phyloP scores from a whole-genome alignment of 1,139 yeast species.

The Zygosaccharomyces pseudobailii region DNA sequence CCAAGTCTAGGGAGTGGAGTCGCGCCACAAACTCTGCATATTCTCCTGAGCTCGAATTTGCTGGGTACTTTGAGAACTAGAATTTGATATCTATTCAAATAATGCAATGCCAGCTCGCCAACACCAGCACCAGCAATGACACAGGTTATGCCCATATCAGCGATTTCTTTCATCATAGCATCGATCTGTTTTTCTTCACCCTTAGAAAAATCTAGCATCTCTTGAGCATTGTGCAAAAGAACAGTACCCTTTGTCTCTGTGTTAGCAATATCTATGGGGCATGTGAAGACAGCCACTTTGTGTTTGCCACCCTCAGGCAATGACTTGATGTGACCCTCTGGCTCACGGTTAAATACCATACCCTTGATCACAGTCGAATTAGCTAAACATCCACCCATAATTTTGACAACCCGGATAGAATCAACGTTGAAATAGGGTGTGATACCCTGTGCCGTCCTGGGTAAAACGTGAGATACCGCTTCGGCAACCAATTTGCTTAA shows the following conservation, averaged over 20 bases:
- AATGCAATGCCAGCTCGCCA: conserved; percentile 91
- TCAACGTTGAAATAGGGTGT: conserved; percentile 73
- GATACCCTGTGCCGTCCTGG: conserved; percentile 44
- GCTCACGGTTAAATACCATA: conserved; percentile 97
- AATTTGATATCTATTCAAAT: conserved; percentile 79
- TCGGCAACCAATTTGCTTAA: conserved; percentile 79
- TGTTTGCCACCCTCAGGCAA: conserved; percentile 47
- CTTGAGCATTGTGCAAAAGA: conserved; percentile 88
- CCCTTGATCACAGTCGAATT: conserved; percentile 84
- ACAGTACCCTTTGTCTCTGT: conserved; percentile 98
- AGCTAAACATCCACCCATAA: conserved; percentile 83
- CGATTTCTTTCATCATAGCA: conserved; percentile 74
- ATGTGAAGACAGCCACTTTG: conserved; percentile 87
- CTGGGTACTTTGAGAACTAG: conserved; percentile 86
- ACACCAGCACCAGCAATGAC: conserved; percentile 90
- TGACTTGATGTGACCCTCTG: conserved; percentile 81
- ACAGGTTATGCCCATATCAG: conserved; percentile 80
- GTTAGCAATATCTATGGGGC: conserved; percentile 89
- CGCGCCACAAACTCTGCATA: conserved; percentile 96
- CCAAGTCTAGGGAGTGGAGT: conserved; percentile 93
- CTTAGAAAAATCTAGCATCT: conserved; percentile 91
- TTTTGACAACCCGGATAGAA: conserved; percentile 88
- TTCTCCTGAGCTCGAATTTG: conserved; percentile 87
- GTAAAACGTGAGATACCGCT: conserved; percentile 77
- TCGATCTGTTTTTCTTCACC: conserved; percentile 96